phyloP scores from a whole-genome alignment of 1,284 basidiomycete species.

The Athelia sp. region DNA sequence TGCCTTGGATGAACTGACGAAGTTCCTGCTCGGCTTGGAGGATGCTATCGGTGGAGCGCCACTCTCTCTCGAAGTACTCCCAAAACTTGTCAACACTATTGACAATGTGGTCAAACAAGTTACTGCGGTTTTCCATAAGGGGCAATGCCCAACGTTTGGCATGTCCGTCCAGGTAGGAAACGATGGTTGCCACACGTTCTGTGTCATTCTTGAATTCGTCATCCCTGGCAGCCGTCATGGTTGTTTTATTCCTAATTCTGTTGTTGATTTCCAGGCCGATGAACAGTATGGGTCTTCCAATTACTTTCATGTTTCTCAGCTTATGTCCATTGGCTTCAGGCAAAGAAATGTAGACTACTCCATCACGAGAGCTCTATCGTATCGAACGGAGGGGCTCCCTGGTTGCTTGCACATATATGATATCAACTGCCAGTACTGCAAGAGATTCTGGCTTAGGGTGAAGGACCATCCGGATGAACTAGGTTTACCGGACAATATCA shows the following conservation, averaged over 20 bases:
- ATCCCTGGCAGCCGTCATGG: constrained; percentile 15
- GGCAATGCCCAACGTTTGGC: constrained; percentile 9
- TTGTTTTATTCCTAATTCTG: constrained; percentile 12
- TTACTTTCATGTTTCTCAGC: neutral
- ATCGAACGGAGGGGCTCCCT: constrained; percentile 4
- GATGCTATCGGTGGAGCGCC: too few relatives aligned
- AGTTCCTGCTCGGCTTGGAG: too few relatives aligned
- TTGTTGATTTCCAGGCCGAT: constrained; percentile 16
- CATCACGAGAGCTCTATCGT: constrained; percentile 8
- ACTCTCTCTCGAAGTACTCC: too few relatives aligned
- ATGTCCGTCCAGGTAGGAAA: too few relatives aligned
- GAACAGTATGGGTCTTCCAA: constrained; percentile 9
- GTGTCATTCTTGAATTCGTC: constrained; percentile 5
- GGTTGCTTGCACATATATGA: constrained; percentile 10
- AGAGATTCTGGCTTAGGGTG: constrained; percentile 6
- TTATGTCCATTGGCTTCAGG: constrained; percentile 1
- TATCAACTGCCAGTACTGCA: constrained; percentile 11
- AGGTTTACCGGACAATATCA: constrained; percentile 4
- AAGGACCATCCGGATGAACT: neutral
- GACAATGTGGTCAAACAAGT: too few relatives aligned
- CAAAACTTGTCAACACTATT: too few relatives aligned
- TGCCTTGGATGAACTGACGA: too few relatives aligned
- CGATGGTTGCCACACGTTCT: constrained; percentile 5
- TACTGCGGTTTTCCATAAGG: too few relatives aligned
- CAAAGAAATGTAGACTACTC: constrained; percentile 15